Conservation (phyloP, 2,329 filamentous ascomycete species). For the Ophiocordyceps unilateralis region DNA sequence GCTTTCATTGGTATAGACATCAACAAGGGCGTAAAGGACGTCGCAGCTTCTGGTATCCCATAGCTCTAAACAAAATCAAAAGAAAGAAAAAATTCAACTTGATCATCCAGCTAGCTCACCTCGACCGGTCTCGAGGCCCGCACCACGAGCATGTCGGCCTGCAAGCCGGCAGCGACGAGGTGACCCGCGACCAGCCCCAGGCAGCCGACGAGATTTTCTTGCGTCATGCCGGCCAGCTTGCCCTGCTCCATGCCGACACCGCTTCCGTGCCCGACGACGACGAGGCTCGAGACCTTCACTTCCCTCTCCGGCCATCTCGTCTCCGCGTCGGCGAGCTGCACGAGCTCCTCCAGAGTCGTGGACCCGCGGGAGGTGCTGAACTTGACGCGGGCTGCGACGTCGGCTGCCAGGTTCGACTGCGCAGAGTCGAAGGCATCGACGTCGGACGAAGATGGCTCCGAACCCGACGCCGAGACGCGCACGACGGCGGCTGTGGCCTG, state of each 20-base stretch:
- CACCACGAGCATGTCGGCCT: conserved; percentile 11
- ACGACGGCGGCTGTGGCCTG: conserved; percentile 65
- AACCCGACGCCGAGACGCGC: conserved; percentile 9
- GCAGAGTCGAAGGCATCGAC: conserved; percentile 3
- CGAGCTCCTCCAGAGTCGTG: conserved; percentile 8
- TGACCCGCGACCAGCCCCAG: conserved; percentile 8
- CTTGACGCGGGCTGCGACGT: conserved; percentile 5
- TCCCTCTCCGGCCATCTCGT: conserved; percentile 2
- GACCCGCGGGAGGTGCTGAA: conserved; percentile 5
- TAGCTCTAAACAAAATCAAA: neutral
- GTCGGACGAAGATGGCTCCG: neutral
- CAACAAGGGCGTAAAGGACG: neutral
- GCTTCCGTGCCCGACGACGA: conserved; percentile 9
- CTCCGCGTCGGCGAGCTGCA: conserved; percentile 6
- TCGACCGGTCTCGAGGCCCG: conserved; percentile 11
- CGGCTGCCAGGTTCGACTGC: conserved; percentile 2
- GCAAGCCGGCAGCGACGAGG: conserved; percentile 8
- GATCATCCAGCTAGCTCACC: neutral
- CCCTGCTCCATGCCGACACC: conserved; percentile 6
- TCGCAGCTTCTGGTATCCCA: neutral
- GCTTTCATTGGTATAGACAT: too few species aligned
- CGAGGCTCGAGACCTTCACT: conserved; percentile 4
- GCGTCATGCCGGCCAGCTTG: conserved; percentile 5
- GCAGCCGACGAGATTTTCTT: conserved; percentile 7
- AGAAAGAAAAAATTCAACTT: neutral